Percentiles rank a stretch among this genome's conserved stretches.
Evolutionary conservation across 169 alveolate genomes (phyloP).

Genomic region (Ichthyophthirius multifiliis): DNA sequence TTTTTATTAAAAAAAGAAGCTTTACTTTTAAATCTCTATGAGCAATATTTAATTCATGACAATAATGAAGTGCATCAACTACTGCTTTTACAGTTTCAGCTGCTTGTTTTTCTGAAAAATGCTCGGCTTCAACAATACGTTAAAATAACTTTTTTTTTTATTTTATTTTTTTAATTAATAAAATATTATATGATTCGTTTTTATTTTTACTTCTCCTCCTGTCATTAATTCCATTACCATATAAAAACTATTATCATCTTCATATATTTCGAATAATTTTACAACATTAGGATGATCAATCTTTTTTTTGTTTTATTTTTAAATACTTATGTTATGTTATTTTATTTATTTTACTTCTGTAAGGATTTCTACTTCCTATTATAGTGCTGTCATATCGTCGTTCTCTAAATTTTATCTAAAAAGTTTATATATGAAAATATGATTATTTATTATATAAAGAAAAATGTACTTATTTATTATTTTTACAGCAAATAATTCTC

Average conservation of each 20-base stretch:
- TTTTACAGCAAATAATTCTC: slow-evolving; percentile 77
- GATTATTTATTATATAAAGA: background rate
- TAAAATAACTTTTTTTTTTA: slow-evolving; percentile 65
- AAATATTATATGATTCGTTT: background rate
- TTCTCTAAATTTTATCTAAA: slow-evolving; percentile 51
- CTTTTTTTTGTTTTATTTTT: background rate
- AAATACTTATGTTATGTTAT: too few species aligned
- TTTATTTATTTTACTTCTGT: slow-evolving; percentile 35
- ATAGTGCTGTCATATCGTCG: slow-evolving; percentile 59
- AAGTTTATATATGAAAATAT: background rate
- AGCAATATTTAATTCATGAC: slow-evolving; percentile 79
- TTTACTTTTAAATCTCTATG: slow-evolving; percentile 82
- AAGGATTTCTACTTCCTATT: slow-evolving; percentile 67
- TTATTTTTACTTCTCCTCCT: slow-evolving; percentile 68
- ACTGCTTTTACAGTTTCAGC: slow-evolving; percentile 81
- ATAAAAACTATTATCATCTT: slow-evolving; percentile 62
- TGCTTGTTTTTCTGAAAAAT: slow-evolving; percentile 83
- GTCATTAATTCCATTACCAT: slow-evolving; percentile 79
- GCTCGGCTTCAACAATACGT: slow-evolving; percentile 82
- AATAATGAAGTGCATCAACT: slow-evolving; percentile 83
- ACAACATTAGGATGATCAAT: slow-evolving; percentile 83
- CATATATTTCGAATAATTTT: slow-evolving; percentile 70
- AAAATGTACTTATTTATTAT: slow-evolving; percentile 63
- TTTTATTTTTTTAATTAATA: background rate
- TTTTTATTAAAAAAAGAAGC: too few species aligned